Evolutionary conservation across 495 filamentous ascomycete species (phyloP).

Genomic region (Penicillium odoratum): DNA sequence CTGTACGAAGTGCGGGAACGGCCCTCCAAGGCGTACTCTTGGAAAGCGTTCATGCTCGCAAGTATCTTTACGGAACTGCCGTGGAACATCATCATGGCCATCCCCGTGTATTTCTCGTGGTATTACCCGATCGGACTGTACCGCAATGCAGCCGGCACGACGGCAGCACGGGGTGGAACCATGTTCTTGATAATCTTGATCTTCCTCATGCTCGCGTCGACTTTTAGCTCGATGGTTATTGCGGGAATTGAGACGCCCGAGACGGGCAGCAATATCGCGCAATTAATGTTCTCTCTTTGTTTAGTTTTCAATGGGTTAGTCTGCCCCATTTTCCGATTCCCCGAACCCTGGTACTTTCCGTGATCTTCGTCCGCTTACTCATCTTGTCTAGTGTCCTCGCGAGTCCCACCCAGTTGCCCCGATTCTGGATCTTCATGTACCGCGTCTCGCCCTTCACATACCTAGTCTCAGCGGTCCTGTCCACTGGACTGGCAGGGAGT

Average conservation of each 20-base stretch:
- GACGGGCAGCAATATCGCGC: constrained; percentile 64
- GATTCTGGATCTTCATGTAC: constrained; percentile 89
- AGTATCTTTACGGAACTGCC: constrained; percentile 13
- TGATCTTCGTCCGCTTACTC: constrained; percentile 13
- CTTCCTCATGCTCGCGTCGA: constrained; percentile 52
- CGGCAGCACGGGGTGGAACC: constrained; percentile 44
- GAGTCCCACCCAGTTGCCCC: constrained; percentile 57
- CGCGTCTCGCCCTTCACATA: constrained; percentile 75
- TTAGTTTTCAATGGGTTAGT: constrained; percentile 65
- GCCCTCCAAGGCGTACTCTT: constrained; percentile 63
- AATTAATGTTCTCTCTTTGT: constrained; percentile 65
- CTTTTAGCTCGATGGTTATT: constrained; percentile 61
- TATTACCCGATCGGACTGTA: constrained; percentile 63
- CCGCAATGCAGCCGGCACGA: constrained; percentile 37
- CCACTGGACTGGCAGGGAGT: constrained; percentile 60
- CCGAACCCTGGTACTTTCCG: not conserved
- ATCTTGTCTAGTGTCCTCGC: constrained; percentile 60
- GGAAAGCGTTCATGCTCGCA: constrained; percentile 57
- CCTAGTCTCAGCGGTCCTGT: constrained; percentile 63
- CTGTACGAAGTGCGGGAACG: constrained; percentile 66
- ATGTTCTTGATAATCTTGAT: constrained; percentile 51
- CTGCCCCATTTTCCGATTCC: not conserved
- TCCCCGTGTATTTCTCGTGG: constrained; percentile 56
- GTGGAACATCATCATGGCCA: constrained; percentile 38
- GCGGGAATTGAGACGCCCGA: constrained; percentile 66